A percentile compares a stretch with the other conserved stretches of the same genome.
Evolutionary conservation across 495 filamentous ascomycete species (phyloP).

Genomic region (Chaetomium tenue): DNA sequence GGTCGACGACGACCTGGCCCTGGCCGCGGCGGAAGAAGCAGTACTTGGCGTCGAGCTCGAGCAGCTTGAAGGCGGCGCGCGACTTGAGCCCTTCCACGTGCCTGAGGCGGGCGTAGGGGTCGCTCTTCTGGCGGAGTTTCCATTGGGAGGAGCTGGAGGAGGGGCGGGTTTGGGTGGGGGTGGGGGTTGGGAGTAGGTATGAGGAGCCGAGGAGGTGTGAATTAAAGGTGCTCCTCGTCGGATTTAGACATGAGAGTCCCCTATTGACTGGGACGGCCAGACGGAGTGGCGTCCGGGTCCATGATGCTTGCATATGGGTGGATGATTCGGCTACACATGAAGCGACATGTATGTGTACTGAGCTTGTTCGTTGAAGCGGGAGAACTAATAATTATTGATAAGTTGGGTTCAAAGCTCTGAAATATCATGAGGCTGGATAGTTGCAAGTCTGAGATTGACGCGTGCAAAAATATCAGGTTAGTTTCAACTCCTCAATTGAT

Average conservation of each 20-base stretch:
- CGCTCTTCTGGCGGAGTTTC: constrained; percentile 71
- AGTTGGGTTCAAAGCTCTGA: neutral
- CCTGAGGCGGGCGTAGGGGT: constrained; percentile 68
- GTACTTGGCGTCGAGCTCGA: constrained; percentile 83
- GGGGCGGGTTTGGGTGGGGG: constrained; percentile 34
- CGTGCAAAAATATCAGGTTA: neutral
- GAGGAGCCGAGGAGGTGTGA: neutral
- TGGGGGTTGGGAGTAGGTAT: constrained; percentile 22
- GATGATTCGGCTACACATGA: neutral
- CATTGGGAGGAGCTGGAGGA: constrained; percentile 81
- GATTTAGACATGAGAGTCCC: neutral
- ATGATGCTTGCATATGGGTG: constrained; percentile 19
- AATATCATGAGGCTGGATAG: neutral
- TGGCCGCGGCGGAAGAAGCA: constrained; percentile 60
- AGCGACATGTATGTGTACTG: neutral
- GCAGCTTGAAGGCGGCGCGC: constrained; percentile 87
- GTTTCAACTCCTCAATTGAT: neutral
- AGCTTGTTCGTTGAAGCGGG: too few species aligned
- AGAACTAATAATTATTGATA: neutral
- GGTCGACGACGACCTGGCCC: constrained; percentile 84
- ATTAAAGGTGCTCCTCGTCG: neutral
- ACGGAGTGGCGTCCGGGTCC: constrained; percentile 15
- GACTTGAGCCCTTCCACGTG: constrained; percentile 75
- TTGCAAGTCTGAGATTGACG: constrained; percentile 5
- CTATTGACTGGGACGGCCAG: neutral